These are phyloP conservation scores for Apophysomyces ossiformis DNA, from an alignment of 371 early-diverging fungal genomes.

Conservation along the genomic window DNA sequence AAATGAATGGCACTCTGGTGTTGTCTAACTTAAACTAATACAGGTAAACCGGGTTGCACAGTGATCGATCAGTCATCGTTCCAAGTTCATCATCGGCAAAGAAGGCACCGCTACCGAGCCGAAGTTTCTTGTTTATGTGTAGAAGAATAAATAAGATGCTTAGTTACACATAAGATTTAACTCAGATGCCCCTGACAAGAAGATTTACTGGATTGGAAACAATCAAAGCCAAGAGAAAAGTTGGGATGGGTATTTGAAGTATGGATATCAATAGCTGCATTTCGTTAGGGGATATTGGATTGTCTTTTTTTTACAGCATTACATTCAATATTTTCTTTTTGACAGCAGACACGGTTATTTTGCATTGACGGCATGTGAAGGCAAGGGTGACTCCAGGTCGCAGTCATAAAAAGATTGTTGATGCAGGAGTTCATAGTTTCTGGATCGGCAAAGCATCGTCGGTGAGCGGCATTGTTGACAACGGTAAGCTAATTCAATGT, in stretches of 20 bases:
- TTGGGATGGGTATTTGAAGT: not conserved
- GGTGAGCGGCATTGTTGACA: conserved; percentile 12
- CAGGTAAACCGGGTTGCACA: conserved; percentile 9
- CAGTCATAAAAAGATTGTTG: conserved; percentile 7
- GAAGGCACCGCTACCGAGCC: conserved; percentile 7
- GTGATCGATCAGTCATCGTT: conserved; percentile 7
- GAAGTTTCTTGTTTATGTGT: conserved; percentile 8
- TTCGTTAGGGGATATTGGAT: not conserved
- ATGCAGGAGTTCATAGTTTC: conserved; percentile 9
- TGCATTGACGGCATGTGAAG: conserved; percentile 9
- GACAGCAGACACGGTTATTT: conserved; percentile 1
- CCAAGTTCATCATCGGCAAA: not conserved
- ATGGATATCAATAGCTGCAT: not conserved
- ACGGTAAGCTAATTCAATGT: not conserved
- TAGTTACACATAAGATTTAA: not conserved
- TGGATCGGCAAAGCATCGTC: conserved; percentile 12
- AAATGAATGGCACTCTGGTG: not conserved
- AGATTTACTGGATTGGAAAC: not conserved
- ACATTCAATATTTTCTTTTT: not conserved
- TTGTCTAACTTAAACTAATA: conserved; percentile 5
- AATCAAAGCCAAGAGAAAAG: not conserved
- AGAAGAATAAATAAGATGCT: not conserved
- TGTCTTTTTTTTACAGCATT: not conserved
- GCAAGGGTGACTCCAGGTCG: conserved; percentile 1
- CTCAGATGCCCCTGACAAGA: conserved; percentile 6